Evolutionary conservation across 192 early-diverging fungal genomes (phyloP).

Genomic region (Backusella luteola): DNA sequence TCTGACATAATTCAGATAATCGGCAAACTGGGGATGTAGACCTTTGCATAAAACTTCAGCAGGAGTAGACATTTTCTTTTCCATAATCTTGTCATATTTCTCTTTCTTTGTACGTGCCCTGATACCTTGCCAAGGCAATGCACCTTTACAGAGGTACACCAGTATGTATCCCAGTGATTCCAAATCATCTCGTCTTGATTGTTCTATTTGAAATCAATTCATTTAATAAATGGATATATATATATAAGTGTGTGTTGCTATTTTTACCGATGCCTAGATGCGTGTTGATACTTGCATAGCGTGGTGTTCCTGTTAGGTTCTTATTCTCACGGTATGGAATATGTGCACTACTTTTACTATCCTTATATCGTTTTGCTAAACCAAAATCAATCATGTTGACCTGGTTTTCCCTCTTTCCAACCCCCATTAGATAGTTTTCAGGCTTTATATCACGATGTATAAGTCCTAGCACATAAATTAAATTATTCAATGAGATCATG

Average conservation of each 20-base stretch:
- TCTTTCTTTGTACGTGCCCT: slow-evolving; percentile 89
- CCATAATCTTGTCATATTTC: slow-evolving; percentile 93
- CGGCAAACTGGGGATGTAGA: slow-evolving; percentile 80
- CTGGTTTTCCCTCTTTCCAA: slow-evolving; percentile 78
- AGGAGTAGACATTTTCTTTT: slow-evolving; percentile 87
- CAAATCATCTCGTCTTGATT: slow-evolving; percentile 88
- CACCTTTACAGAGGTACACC: slow-evolving; percentile 90
- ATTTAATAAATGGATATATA: background rate
- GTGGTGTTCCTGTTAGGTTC: slow-evolving; percentile 88
- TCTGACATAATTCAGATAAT: slow-evolving; percentile 85
- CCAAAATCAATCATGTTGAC: slow-evolving; percentile 93
- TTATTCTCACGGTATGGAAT: slow-evolving; percentile 93
- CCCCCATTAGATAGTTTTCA: slow-evolving; percentile 92
- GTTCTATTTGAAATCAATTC: slow-evolving; percentile 51
- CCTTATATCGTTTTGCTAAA: slow-evolving; percentile 84
- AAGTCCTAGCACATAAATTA: slow-evolving; percentile 50
- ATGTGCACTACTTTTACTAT: slow-evolving; percentile 80
- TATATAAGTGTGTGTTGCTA: background rate
- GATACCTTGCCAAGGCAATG: slow-evolving; percentile 90
- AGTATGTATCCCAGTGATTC: slow-evolving; percentile 88
- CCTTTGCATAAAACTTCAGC: slow-evolving; percentile 82
- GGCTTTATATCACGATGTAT: slow-evolving; percentile 92
- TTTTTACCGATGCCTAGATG: slow-evolving; percentile 72
- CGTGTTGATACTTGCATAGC: slow-evolving; percentile 91
- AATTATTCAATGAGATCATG: background rate